These are phyloP conservation scores for Rubus parviflorus DNA, from an alignment of 306 rosid species.

Conservation along the genomic window DNA sequence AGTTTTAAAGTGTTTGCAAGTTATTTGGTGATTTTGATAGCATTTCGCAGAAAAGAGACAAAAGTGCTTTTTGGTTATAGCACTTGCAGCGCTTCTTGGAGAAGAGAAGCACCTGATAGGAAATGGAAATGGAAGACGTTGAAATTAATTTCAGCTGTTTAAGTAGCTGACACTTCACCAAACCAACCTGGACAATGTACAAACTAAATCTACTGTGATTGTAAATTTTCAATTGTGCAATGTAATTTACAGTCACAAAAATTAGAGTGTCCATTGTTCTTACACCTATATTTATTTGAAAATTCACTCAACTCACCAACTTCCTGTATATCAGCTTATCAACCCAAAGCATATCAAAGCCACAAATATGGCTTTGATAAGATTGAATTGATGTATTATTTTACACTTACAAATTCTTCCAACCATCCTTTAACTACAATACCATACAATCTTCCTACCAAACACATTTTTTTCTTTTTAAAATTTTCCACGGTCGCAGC, in stretches of 20 bases:
- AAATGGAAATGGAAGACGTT: background rate
- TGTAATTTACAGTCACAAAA: background rate
- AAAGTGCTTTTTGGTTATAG: too few relatives aligned
- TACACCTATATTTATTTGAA: background rate
- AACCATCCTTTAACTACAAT: background rate
- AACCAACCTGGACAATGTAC: background rate
- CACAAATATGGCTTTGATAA: background rate
- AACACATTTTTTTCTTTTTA: background rate
- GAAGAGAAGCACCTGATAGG: background rate
- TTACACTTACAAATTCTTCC: background rate
- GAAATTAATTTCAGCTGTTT: background rate
- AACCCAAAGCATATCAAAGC: background rate
- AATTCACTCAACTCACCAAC: background rate
- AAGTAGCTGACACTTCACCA: background rate
- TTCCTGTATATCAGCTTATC: background rate
- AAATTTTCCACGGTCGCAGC: background rate
- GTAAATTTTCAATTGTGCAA: background rate
- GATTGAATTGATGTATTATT: background rate
- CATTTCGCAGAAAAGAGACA: too few relatives aligned
- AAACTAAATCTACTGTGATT: background rate
- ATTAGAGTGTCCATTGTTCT: background rate
- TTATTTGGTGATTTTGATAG: background rate
- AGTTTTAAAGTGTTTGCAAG: background rate
- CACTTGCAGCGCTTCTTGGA: background rate
- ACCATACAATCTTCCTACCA: too few relatives aligned